Conservation (phyloP, 495 filamentous ascomycete species). For the Acidiella bohemica region DNA sequence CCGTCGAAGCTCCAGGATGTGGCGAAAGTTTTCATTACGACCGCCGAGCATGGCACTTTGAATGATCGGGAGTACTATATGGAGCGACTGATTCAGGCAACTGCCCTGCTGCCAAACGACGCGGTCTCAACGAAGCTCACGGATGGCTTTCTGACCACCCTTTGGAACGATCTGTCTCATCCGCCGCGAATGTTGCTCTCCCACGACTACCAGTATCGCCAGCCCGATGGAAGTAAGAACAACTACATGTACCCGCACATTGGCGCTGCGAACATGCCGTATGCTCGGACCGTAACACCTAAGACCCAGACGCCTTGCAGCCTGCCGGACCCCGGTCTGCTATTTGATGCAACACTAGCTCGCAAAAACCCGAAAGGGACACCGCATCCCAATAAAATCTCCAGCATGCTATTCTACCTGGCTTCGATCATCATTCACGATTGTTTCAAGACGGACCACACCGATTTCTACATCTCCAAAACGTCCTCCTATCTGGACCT, state of each 20-base stretch:
- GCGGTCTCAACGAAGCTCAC: slow-evolving; percentile 43
- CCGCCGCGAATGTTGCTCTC: slow-evolving; percentile 50
- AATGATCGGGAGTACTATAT: slow-evolving; percentile 42
- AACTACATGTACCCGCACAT: slow-evolving; percentile 49
- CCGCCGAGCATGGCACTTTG: slow-evolving; percentile 2
- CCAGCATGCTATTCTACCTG: slow-evolving; percentile 78
- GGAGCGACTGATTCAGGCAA: slow-evolving; percentile 36
- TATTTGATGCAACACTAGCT: slow-evolving; percentile 66
- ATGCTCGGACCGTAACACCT: slow-evolving; percentile 62
- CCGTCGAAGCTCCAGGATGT: slow-evolving; percentile 1
- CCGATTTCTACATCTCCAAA: slow-evolving; percentile 44
- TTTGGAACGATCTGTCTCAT: slow-evolving; percentile 59
- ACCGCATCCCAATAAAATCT: slow-evolving; percentile 61
- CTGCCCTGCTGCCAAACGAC: slow-evolving; percentile 30
- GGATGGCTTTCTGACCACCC: slow-evolving; percentile 43
- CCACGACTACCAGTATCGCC: slow-evolving; percentile 44
- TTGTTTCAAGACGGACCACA: slow-evolving; percentile 48
- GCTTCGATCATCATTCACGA: slow-evolving; percentile 84
- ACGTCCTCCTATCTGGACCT: slow-evolving; percentile 82
- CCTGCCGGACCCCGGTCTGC: slow-evolving; percentile 58
- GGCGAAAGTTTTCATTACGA: not conserved
- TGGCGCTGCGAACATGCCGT: slow-evolving; percentile 49
- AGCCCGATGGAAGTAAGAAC: slow-evolving; percentile 59
- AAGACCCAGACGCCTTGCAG: slow-evolving; percentile 46
- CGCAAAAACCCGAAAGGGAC: slow-evolving; percentile 45